These are phyloP conservation scores for Fusarium nematophilum DNA, from an alignment of 2,329 filamentous ascomycete species.

Conservation along the genomic window DNA sequence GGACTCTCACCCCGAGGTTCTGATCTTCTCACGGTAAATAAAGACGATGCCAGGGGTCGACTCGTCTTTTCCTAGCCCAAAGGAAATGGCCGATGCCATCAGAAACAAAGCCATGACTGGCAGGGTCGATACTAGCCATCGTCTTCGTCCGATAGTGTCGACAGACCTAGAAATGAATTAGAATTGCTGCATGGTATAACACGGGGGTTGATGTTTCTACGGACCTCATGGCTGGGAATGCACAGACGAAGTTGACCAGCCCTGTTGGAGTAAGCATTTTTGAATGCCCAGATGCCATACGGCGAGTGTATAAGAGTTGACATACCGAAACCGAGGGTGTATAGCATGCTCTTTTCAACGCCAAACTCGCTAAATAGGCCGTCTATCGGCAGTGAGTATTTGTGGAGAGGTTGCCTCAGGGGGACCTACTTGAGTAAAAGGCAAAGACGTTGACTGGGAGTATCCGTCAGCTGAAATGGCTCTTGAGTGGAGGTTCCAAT, in stretches of 20 bases:
- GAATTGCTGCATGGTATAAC: background rate
- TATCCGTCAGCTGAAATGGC: background rate
- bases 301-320: background rate
- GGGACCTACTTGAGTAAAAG: constrained; percentile 55
- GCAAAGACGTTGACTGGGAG: constrained; percentile 49
- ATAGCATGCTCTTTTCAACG: constrained; percentile 31
- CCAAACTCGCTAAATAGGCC: constrained; percentile 30
- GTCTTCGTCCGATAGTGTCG: constrained; percentile 53
- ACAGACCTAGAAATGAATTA: constrained; percentile 40
- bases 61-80: constrained; percentile 20
- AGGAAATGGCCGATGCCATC: constrained; percentile 22
- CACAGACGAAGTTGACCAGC: constrained; percentile 53
- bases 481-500: constrained; percentile 36
- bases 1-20: fast-evolving
- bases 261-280: no score
- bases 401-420: fast-evolving
- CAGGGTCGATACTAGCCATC: constrained; percentile 56
- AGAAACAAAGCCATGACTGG: constrained; percentile 52
- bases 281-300: background rate
- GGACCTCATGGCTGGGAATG: constrained; percentile 49
- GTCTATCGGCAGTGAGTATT: constrained; percentile 16
- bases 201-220: fast-evolving
- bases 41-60: constrained; percentile 27
- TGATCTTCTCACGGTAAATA: constrained; percentile 14
- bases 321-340: constrained; percentile 46